These are phyloP conservation scores for Ziziphus jujuba DNA, from an alignment of 306 rosid species.

Conservation along the genomic window DNA sequence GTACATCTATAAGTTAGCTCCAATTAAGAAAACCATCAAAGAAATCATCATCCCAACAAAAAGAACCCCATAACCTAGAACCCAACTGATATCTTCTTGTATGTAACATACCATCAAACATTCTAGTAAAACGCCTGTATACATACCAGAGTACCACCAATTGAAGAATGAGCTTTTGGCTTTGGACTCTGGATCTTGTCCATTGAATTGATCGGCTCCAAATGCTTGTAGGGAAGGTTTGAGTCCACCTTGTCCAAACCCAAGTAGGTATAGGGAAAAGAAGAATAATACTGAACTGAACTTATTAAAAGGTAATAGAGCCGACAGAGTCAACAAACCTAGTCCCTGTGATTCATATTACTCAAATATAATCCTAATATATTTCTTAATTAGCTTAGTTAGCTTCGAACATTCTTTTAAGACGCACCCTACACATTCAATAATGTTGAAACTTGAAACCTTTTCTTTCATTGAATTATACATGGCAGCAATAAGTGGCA, in stretches of 20 bases:
- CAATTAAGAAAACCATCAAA: constrained; percentile 25
- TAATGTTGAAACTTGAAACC: too few relatives aligned
- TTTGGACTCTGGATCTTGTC: constrained; percentile 44
- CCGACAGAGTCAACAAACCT: constrained; percentile 56
- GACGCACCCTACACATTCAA: too few relatives aligned
- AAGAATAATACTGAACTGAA: constrained; percentile 54
- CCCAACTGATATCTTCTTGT: constrained; percentile 47
- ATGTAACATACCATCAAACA: constrained; percentile 36
- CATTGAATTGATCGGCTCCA: constrained; percentile 79
- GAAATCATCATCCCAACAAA: constrained; percentile 27
- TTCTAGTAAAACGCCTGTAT: constrained; percentile 33
- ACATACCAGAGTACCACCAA: constrained; percentile 72
- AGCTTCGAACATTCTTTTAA: too few relatives aligned
- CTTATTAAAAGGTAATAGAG: constrained; percentile 38
- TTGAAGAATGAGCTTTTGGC: constrained; percentile 81
- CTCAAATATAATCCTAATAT: too few relatives aligned
- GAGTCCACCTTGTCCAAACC: constrained; percentile 70
- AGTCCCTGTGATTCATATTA: constrained; percentile 50
- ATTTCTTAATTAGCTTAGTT: too few relatives aligned
- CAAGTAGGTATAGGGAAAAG: constrained; percentile 57
- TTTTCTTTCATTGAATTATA: too few relatives aligned
- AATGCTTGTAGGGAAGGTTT: constrained; percentile 84
- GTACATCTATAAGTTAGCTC: constrained; percentile 29
- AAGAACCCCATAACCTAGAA: constrained; percentile 39
- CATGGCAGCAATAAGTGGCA: too few relatives aligned